Percentiles rank a stretch among this genome's conserved stretches.
These are phyloP conservation scores for Ustilago crameri DNA, from an alignment of 1,284 basidiomycete species.

Conservation along the genomic window DNA sequence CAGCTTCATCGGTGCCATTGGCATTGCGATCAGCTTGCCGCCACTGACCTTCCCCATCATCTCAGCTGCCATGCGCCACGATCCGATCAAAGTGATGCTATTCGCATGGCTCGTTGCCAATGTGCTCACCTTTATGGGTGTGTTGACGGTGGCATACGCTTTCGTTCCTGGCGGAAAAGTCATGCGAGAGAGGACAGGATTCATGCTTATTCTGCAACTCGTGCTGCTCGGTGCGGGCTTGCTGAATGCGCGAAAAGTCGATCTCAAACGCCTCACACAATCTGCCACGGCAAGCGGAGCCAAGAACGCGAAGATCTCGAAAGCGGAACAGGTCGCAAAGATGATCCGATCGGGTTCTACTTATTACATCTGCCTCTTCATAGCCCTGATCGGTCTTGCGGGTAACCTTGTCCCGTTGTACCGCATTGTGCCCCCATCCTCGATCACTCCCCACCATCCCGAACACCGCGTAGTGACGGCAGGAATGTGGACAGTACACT, in stretches of 20 bases:
- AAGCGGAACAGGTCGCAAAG: conserved; percentile 4
- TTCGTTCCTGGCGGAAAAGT: conserved; percentile 86
- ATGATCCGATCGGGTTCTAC: conserved; percentile 20
- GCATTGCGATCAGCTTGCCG: conserved; percentile 75
- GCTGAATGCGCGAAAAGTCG: conserved; percentile 30
- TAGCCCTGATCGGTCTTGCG: conserved; percentile 35
- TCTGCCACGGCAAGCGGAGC: not conserved
- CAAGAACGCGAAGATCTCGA: conserved; percentile 11
- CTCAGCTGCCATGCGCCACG: conserved; percentile 49
- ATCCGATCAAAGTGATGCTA: conserved; percentile 57
- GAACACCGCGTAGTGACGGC: conserved; percentile 80
- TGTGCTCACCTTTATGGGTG: conserved; percentile 58
- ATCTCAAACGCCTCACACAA: conserved; percentile 9
- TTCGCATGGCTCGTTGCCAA: conserved; percentile 56
- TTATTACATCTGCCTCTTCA: conserved; percentile 43
- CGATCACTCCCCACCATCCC: conserved; percentile 76
- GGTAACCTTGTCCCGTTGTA: conserved; percentile 68
- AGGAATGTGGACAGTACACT: conserved; percentile 82
- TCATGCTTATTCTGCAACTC: conserved; percentile 40
- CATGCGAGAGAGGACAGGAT: conserved; percentile 82
- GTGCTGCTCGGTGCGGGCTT: conserved; percentile 36
- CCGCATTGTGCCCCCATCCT: conserved; percentile 72
- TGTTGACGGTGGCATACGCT: conserved; percentile 88
- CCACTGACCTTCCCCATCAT: conserved; percentile 46
- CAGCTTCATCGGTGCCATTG: conserved; percentile 79